phyloP scores from a whole-genome alignment of 495 filamentous ascomycete species.

The Durotheca rogersii region DNA sequence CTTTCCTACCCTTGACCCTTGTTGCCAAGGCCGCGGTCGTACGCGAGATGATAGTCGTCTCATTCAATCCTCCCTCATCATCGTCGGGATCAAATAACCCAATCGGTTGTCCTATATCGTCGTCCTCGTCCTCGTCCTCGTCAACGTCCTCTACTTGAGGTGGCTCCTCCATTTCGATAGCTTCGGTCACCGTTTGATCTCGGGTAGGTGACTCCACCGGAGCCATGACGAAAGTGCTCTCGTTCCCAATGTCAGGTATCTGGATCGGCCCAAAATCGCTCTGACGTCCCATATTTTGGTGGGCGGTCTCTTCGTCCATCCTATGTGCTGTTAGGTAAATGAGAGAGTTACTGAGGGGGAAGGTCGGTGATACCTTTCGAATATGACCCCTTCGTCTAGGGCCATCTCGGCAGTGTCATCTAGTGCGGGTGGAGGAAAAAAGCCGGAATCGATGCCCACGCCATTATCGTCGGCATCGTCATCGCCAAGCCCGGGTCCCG shows the following conservation, averaged over 20 bases:
- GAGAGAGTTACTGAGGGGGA: slow-evolving; percentile 30
- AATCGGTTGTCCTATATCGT: slow-evolving; percentile 28
- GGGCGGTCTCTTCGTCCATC: slow-evolving; percentile 40
- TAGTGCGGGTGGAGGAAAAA: slow-evolving; percentile 42
- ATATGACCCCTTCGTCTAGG: slow-evolving; percentile 41
- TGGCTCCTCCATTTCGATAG: slow-evolving; percentile 16
- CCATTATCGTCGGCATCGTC: slow-evolving; percentile 52
- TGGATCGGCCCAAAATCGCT: slow-evolving; percentile 50
- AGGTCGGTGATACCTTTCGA: slow-evolving; percentile 35
- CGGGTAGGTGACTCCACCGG: slow-evolving; percentile 33
- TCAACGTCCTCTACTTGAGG: slow-evolving; percentile 30
- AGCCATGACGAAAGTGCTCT: slow-evolving; percentile 47
- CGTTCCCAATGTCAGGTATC: slow-evolving; percentile 45
- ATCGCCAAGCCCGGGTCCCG: slow-evolving; percentile 36
- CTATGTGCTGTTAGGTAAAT: slow-evolving; percentile 29
- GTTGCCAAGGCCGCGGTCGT: slow-evolving; percentile 31
- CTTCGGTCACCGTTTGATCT: slow-evolving; percentile 16
- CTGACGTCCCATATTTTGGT: slow-evolving; percentile 37
- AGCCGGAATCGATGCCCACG: slow-evolving; percentile 50
- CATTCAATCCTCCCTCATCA: slow-evolving; percentile 19
- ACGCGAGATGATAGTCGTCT: slow-evolving; percentile 28
- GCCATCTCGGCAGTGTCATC: slow-evolving; percentile 41
- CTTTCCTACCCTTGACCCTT: slow-evolving; percentile 42
- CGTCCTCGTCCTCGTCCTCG: slow-evolving; percentile 32
- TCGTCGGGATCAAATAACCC: slow-evolving; percentile 31